Base-by-base conservation (phyloP, 1,284 basidiomycete species). In the Puccinia novopanici region DNA sequence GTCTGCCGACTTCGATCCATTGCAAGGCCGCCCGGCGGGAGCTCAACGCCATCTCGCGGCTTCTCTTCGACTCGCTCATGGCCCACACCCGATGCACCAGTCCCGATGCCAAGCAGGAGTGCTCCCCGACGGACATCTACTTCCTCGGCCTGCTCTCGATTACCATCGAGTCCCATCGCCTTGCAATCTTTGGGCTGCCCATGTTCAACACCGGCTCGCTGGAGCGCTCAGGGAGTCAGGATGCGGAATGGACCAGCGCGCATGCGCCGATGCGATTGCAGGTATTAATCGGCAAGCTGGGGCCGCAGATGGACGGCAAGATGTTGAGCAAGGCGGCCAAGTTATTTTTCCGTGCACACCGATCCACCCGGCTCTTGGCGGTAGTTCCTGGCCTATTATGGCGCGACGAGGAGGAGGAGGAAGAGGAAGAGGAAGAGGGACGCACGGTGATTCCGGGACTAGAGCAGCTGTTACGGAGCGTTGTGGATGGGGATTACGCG, bases 1-100 rank as follows among this genome's bases (percentile, higher is more conserved):
- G 54, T 17, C 22, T 75, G 19, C 74, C 74, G 2, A 75, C 37
- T 30, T 75, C 74, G n/a, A 75, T 75, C 59, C 34, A 75, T 63
- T 75, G 57, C 61, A 2, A 2, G 3, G 1, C 40, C 13, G 57
- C 74, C 17, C 57, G 74, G 10, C n/a, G 37, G 15, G 34, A 75
- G 8, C 57, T 75, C 9, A 42, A 63, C 48, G 3, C 24, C 0
- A 75, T 75, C 52, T 75, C 74, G 17, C n/a, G 59, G 10, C 37
- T 75, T 0, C 42, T 75, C n/a, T 75, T 75, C 45, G 74, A 65
- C 61, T 19, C 37, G 1, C 40, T 75, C 3, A 30, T 45, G 24
- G n/a, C 45, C 10, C 15, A 27, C 24, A 45, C 42, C 40, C 50
- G n/a, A n/a, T 27, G 17, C 13, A n/a, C 54, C 8, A 54, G n/a